Evolutionary conservation across 768 basidiomycete genomes (phyloP), one percentile per base, ranked within the genome.

Genomic region (Lentinula sp.): DNA sequence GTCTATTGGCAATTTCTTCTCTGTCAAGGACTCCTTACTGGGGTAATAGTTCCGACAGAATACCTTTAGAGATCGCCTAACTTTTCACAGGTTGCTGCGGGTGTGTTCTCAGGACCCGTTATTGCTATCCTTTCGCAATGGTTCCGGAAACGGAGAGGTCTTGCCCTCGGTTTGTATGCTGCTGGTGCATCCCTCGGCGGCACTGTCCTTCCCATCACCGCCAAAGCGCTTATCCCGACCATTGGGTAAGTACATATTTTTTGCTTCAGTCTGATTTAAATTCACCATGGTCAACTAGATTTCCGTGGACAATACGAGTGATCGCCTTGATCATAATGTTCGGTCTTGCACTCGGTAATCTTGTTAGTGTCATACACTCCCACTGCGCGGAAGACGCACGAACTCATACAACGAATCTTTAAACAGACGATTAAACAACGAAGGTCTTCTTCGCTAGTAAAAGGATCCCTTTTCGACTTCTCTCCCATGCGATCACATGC

Each of bases 1-100:
- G 59, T 71, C 37, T 85, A 80, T 64, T 85, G 84, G 84, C 84
- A 85, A 16, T 80, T 84, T 61, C 66, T 85, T 45, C 74, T 86
- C 6, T 82, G 75, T 34, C 84, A 85, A 64, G 84, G 84, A 0
- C 59, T 85, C 16, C 78, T 76, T 1, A 63, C 78, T 5, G 84
- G 84, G 35, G 78, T 83, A 35, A 59, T 79, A 67, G 4, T 21
- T 63, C 0, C 4, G 5, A 11, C 7, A 10, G 11, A 3, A 18
- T 40, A 31, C n/a, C 49, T 16, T 39, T 57, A 10, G 13, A 4
- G 6, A 32, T 50, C 23, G 16, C 28, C 15, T 37, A 51, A 11
- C 5, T 31, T 51, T 18, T 37, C 21, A 42, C 21, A 66, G 65
- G 32, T 64, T 23, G 69, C 66, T 1, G 65, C 65, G 15, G 83